Percentiles rank a stretch among this genome's conserved stretches.
phyloP scores from a whole-genome alignment of 345 rosid genomes.

The Rubroshorea leprosula region DNA sequence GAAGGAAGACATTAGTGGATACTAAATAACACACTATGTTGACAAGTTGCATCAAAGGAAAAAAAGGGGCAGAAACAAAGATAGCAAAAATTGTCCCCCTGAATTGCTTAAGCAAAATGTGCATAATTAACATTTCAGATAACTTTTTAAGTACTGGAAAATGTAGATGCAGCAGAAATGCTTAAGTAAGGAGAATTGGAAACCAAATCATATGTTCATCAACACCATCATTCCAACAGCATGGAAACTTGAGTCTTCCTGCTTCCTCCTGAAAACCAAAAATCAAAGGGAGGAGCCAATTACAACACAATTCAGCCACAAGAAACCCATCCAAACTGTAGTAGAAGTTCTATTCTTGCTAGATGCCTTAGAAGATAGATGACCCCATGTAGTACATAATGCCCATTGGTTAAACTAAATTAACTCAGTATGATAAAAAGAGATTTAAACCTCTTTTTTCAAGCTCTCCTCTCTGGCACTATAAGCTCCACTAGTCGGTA shows the following conservation, averaged over 20 bases:
- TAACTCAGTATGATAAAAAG: no score
- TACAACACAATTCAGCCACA: neutral
- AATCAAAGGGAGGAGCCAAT: constrained; percentile 10
- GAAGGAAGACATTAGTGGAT: constrained; percentile 1
- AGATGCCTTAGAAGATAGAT: neutral
- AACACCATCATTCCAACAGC: constrained; percentile 71
- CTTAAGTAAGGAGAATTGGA: constrained; percentile 22
- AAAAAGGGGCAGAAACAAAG: constrained; percentile 2
- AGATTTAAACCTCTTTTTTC: constrained; percentile 75
- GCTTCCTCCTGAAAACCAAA: constrained; percentile 69
- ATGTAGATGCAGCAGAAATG: constrained; percentile 6
- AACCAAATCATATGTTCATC: constrained; percentile 99
- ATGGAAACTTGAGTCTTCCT: constrained; percentile 75
- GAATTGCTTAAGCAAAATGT: neutral
- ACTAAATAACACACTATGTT: constrained; percentile 5
- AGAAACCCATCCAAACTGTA: neutral
- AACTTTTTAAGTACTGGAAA: neutral
- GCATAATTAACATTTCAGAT: neutral
- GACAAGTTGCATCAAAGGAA: neutral
- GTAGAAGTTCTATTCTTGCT: neutral
- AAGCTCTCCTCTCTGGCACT: constrained; percentile 90
- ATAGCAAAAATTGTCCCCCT: neutral
- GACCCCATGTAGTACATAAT: no score
- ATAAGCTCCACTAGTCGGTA: constrained; percentile 97
- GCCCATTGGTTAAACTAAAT: no score